Base-by-base conservation (phyloP, 2,329 filamentous ascomycete genomes). In the Monilinia laxa region DNA sequence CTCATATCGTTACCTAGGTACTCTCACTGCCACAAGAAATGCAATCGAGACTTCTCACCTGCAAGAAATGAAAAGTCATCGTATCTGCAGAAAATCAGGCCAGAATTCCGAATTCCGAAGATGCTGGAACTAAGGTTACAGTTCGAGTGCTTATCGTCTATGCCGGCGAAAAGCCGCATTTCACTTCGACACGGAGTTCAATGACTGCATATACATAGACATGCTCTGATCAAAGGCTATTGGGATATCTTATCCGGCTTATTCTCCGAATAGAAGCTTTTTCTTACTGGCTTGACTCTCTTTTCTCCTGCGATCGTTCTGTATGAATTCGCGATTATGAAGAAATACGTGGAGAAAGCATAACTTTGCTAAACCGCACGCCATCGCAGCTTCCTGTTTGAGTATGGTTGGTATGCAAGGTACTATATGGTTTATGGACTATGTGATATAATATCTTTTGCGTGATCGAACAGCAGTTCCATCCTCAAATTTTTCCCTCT, bases 331-430 rank as follows among this genome's bases (percentile, higher is more conserved):
- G 23, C 28, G 16, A 20, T 35, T 11, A 59, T 59, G 42, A 49
- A 59, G 42, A 49, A 49, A 49, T 59, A 35, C 28, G 57, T 49
- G 57, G 42, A 49, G 42, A 60, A 60, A 35, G 20, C 42, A 60
- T 9, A 28, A 35, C 42, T 60, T 60, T 35, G 45, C 7, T 47
- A 16, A 18, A 59, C 18, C 25, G 25, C 25, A 49, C 12, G 23
- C 14, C 57, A 47, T 59, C 54, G 42, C 63, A 65, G 38, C 63
- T 65, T 47, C 63, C 63, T 65, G 53, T 52, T 65, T 58, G 14
- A 65, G 63, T 59, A 65, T 52, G 47, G 63, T 52, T 35, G 31
- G 20, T 20, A 64, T 58, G 62, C 53, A 64, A 64, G 42, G 28
- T 35, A 64, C 62, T 38, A 58, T 47, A 28, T 25, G 11, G 2